phyloP scores from a whole-genome alignment of 1,139 yeast species.

The Arxiozyma slooffiae region DNA sequence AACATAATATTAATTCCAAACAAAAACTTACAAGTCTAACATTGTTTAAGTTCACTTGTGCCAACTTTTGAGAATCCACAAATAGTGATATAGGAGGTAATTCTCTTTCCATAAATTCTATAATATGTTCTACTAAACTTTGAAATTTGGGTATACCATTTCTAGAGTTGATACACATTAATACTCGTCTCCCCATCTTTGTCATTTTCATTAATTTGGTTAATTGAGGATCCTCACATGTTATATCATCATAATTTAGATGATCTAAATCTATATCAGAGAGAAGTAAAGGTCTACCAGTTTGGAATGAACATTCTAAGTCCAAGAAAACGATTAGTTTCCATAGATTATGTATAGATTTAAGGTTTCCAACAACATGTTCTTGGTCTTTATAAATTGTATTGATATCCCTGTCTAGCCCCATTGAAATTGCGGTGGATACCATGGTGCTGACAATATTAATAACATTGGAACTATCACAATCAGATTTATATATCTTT shows the following conservation, averaged over 20 bases:
- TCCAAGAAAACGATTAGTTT: constrained; percentile 23
- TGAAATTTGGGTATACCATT: constrained; percentile 11
- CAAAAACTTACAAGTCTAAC: constrained; percentile 8
- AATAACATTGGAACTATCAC: constrained; percentile 23
- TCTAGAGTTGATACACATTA: constrained; percentile 8
- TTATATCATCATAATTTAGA: background rate
- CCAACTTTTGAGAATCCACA: constrained; percentile 9
- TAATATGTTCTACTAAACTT: constrained; percentile 7
- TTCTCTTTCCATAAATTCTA: constrained; percentile 16
- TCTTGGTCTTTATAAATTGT: constrained; percentile 17
- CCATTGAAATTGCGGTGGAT: constrained; percentile 25
- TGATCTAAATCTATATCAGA: constrained; percentile 4
- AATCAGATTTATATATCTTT: constrained; percentile 17
- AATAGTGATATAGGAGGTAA: constrained; percentile 15
- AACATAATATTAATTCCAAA: constrained; percentile 4
- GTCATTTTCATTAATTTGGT: constrained; percentile 9
- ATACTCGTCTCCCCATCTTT: constrained; percentile 14
- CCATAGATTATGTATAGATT: constrained; percentile 25
- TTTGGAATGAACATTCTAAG: constrained; percentile 20
- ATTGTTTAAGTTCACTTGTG: constrained; percentile 9
- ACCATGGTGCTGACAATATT: constrained; percentile 17
- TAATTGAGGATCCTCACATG: background rate
- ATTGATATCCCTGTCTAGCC: constrained; percentile 28
- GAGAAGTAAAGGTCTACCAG: constrained; percentile 23
- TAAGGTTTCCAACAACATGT: constrained; percentile 15